Evolutionary conservation across 1,139 yeast species (phyloP), one percentile per base, ranked within the genome.

Genomic region (Saccharomyces hybrid): DNA sequence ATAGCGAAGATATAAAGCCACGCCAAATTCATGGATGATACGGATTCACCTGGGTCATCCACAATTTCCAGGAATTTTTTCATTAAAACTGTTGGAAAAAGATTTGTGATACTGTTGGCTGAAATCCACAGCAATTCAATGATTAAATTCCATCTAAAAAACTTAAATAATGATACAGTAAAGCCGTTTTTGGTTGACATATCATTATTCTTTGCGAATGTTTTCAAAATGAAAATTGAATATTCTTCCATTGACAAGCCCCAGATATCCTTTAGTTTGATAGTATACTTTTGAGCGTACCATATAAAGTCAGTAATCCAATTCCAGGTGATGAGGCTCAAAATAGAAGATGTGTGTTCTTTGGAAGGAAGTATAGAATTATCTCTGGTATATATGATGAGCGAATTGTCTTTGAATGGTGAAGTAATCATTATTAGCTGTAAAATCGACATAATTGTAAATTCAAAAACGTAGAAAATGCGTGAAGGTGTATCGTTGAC

Each of bases 321-420:
- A 23, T 85, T 75, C 73, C 86, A 93, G 3, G 89, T 76, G 56
- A 83, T 70, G 55, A 84, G 77, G 4, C 81, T 71, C 58, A 86
- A 77, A 51, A 93, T 68, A 46, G 85, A 78, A 8, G 91, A 73
- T 14, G 76, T 73, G 26, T 83, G 81, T 72, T 93, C 99, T 1
- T 87, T 85, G 2, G 96, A 88, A 5, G 97, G 95, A 7, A 58
- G 63, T 2, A 64, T 73, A 5, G 75, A 70, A 28, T 68, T 67
- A 58, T 76, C 77, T 8, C 84, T 77, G 42, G 74, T 67, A 68
- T 81, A 83, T 27, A 83, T 59, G 26, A 68, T 66, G 4, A 83
- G 76, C 2, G 83, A 81, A 59, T 76, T 78, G 68, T 84, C 88
- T 29, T 90, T 90, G 47, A 83, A 74, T 27, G 77, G 79, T 2